These are phyloP conservation scores for Yamadazyma blattariae DNA, from an alignment of 1,139 yeast species.

Conservation along the genomic window DNA sequence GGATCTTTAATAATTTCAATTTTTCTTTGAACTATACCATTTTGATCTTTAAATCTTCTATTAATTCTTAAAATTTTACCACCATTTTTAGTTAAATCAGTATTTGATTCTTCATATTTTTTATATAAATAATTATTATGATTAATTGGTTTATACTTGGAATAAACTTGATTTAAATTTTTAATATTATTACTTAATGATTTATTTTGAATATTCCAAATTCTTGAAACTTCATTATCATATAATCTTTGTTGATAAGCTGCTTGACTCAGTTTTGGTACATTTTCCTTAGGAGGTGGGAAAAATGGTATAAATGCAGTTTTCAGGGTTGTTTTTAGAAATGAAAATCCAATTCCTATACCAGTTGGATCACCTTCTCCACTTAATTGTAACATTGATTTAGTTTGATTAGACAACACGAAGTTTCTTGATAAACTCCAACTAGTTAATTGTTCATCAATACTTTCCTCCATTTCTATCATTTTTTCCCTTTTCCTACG, in stretches of 20 bases:
- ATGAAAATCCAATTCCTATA: constrained; percentile 86
- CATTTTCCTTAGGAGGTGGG: constrained; percentile 43
- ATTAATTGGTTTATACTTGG: constrained; percentile 38
- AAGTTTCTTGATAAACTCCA: constrained; percentile 94
- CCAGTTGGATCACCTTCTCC: constrained; percentile 99
- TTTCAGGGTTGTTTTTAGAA: constrained; percentile 88
- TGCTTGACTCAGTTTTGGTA: constrained; percentile 47
- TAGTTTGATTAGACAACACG: constrained; percentile 90
- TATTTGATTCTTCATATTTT: constrained; percentile 21
- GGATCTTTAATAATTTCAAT: constrained; percentile 82
- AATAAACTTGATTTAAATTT: constrained; percentile 29
- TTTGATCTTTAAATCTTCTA: constrained; percentile 76
- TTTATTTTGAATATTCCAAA: constrained; percentile 86
- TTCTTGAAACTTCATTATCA: constrained; percentile 83
- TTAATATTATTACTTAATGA: constrained; percentile 47
- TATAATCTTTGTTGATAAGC: constrained; percentile 91
- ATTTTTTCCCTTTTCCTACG: constrained; percentile 25
- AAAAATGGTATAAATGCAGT: constrained; percentile 80
- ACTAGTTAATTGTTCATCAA: constrained; percentile 87
- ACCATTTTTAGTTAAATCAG: constrained; percentile 23
- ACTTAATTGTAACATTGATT: constrained; percentile 92
- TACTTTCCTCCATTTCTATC: constrained; percentile 42
- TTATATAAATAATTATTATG: constrained; percentile 31
- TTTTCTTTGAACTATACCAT: constrained; percentile 82
- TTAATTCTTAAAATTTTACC: constrained; percentile 65